Percentiles rank a stretch among this genome's conserved stretches.
These are phyloP conservation scores for Argentina anserina DNA, from an alignment of 306 rosid species.

Conservation along the genomic window DNA sequence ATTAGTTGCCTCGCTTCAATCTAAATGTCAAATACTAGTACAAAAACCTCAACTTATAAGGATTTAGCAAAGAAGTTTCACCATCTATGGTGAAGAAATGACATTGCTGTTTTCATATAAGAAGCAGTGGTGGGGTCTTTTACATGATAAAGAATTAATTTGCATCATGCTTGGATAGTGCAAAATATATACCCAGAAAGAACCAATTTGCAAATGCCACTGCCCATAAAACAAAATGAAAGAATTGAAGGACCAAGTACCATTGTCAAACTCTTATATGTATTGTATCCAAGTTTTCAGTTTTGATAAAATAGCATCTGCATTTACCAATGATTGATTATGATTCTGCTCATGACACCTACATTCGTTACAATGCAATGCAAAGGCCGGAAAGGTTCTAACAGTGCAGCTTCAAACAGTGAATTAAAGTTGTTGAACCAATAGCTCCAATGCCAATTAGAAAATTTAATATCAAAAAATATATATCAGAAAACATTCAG, in stretches of 20 bases:
- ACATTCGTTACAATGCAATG: neutral
- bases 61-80: neutral
- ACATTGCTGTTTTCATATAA: neutral
- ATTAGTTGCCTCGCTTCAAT: constrained; percentile 13
- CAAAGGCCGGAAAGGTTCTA: neutral
- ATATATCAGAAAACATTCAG: neutral
- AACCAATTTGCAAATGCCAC: neutral
- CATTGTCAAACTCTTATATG: neutral
- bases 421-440: neutral
- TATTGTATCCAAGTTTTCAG: neutral
- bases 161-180: neutral
- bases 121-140: neutral
- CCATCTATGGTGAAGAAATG: neutral
- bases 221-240: neutral
- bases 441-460: neutral
- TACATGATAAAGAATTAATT: neutral
- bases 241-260: neutral
- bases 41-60: neutral
- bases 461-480: neutral
- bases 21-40: neutral
- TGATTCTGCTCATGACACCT: neutral
- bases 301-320: neutral
- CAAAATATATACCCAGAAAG: neutral
- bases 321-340: neutral
- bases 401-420: constrained; percentile 7